Evolutionary conservation across 164 flowering plant genomes (phyloP).

Genomic region (Taxillus chinensis): DNA sequence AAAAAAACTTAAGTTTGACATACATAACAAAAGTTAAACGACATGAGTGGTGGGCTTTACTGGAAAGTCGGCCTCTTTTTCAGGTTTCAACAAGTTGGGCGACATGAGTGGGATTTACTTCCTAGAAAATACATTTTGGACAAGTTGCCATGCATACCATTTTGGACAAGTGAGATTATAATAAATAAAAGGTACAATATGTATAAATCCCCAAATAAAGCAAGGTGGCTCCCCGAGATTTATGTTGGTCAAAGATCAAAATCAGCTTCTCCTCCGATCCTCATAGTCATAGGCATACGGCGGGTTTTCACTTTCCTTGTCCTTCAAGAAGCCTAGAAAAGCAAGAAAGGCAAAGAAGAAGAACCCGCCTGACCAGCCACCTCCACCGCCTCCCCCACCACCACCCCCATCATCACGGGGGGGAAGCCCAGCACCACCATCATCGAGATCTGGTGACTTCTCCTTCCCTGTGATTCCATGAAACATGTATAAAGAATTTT

Average conservation of each 20-base stretch:
- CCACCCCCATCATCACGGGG: constrained; percentile 89
- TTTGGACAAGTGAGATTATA: too few relatives aligned
- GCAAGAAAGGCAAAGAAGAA: constrained; percentile 89
- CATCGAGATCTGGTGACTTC: constrained; percentile 79
- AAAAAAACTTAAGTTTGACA: too few relatives aligned
- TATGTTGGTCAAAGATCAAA: background rate
- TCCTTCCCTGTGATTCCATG: constrained; percentile 43
- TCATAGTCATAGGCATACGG: constrained; percentile 9
- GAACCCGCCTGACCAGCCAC: constrained; percentile 72
- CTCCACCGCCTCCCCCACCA: constrained; percentile 87
- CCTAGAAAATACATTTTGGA: too few relatives aligned
- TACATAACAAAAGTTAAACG: too few relatives aligned
- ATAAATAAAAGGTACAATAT: too few relatives aligned
- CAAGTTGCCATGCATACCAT: too few relatives aligned
- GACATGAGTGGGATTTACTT: too few relatives aligned
- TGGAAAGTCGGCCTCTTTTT: too few relatives aligned
- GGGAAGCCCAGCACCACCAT: constrained; percentile 83
- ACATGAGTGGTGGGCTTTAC: too few relatives aligned
- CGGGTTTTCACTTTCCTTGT: constrained; percentile 55
- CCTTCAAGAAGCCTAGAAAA: constrained; percentile 74
- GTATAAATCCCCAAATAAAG: too few relatives aligned
- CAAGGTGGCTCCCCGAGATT: constrained; percentile 6
- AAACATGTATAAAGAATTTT: constrained; percentile 1
- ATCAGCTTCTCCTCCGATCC: constrained; percentile 23
- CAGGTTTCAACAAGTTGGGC: too few relatives aligned